Conservation (phyloP, 371 early-diverging fungal species). For the Neoconidiobolus thromboides region DNA sequence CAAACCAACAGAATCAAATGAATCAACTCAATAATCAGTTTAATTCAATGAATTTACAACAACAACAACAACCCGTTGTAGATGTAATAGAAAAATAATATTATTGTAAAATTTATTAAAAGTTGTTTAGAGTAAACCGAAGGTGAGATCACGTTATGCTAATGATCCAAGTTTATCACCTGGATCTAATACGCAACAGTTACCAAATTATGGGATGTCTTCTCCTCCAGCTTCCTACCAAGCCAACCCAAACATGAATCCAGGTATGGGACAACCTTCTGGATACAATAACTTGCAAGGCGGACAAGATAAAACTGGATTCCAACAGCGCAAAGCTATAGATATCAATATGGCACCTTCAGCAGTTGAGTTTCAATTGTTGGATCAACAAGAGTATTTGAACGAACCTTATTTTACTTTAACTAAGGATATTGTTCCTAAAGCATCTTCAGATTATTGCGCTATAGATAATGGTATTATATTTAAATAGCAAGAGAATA, state of each 20-base stretch:
- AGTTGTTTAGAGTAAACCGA: background rate
- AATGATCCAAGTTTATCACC: background rate
- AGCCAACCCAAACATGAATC: background rate
- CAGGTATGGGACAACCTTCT: no score
- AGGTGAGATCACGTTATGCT: background rate
- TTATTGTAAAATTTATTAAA: no score
- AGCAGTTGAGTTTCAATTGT: constrained; percentile 58
- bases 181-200: background rate
- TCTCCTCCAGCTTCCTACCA: background rate
- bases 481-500: constrained; percentile 10
- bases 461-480: constrained; percentile 65
- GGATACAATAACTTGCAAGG: background rate
- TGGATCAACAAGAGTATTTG: constrained; percentile 48
- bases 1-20: no score
- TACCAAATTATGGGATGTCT: background rate
- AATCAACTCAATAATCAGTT: no score
- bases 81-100: no score
- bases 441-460: constrained; percentile 53
- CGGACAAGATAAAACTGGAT: constrained; percentile 8
- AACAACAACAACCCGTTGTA: no score
- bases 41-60: no score
- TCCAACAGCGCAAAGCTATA: constrained; percentile 38
- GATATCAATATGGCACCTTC: constrained; percentile 90
- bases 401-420: constrained; percentile 47
- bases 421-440: constrained; percentile 41